Evolutionary conservation across 2,329 filamentous ascomycete species (phyloP).

Genomic region (Claviceps arundinis): DNA sequence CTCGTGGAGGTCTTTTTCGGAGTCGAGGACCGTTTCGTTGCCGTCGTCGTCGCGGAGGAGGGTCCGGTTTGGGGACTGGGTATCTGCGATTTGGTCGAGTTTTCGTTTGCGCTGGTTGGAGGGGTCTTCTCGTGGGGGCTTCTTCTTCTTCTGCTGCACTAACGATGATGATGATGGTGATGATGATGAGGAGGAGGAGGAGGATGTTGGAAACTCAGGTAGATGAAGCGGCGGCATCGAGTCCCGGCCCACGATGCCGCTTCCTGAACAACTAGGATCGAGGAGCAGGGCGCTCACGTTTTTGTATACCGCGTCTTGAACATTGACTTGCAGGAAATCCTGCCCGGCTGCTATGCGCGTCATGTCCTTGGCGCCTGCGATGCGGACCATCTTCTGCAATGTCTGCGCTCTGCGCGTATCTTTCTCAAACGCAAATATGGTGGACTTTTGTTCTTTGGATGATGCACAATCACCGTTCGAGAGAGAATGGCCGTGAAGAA

Average conservation of each 20-base stretch:
- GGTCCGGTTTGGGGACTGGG: slow-evolving; percentile 15
- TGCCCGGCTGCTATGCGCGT: slow-evolving; percentile 59
- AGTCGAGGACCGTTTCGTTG: slow-evolving; percentile 36
- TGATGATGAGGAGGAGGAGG: no score
- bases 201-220: slow-evolving; percentile 16
- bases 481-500: slow-evolving; percentile 38
- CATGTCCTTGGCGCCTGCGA: slow-evolving; percentile 55
- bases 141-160: slow-evolving; percentile 8
- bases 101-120: slow-evolving; percentile 32
- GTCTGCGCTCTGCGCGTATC: slow-evolving; percentile 58
- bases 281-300: slow-evolving; percentile 73
- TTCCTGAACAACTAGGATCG: slow-evolving; percentile 91
- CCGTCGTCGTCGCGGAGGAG: slow-evolving; percentile 45
- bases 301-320: slow-evolving; percentile 43
- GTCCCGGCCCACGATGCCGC: slow-evolving; percentile 83
- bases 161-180: no score
- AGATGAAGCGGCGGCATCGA: slow-evolving; percentile 59
- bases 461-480: no score
- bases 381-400: slow-evolving; percentile 70
- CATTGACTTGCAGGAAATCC: slow-evolving; percentile 72
- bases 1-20: slow-evolving; percentile 43
- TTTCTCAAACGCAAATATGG: slow-evolving; percentile 69
- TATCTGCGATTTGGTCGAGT: slow-evolving; percentile 18
- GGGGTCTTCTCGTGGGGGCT: neutral
- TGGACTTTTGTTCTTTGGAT: neutral